A percentile compares a stretch with the other conserved stretches of the same genome.
Conservation (phyloP, 352 stramenopile species). For the Pythium phragmitis region DNA sequence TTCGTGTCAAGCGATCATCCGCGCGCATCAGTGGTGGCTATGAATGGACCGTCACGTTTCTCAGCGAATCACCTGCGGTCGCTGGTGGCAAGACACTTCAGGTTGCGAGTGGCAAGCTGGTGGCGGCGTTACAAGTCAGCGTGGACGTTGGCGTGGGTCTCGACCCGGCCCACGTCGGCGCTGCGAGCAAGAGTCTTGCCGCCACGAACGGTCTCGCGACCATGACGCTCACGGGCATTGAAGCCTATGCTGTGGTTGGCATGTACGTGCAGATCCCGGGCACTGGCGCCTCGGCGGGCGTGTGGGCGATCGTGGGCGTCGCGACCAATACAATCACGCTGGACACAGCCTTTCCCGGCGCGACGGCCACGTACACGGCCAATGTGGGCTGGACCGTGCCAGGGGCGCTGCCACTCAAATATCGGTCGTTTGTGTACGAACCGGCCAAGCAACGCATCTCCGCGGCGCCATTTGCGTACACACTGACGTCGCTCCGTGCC, state of each 20-base stretch:
- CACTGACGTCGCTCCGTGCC: slow-evolving; percentile 61
- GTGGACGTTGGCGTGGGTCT: slow-evolving; percentile 45
- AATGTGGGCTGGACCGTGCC: slow-evolving; percentile 67
- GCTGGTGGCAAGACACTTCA: slow-evolving; percentile 39
- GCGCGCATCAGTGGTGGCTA: slow-evolving; percentile 43
- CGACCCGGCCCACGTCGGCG: slow-evolving; percentile 47
- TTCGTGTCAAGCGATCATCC: slow-evolving; percentile 73
- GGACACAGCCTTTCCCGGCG: slow-evolving; percentile 38
- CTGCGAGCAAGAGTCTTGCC: slow-evolving; percentile 31
- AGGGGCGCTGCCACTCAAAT: slow-evolving; percentile 49
- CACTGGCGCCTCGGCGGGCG: slow-evolving; percentile 30
- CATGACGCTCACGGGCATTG: slow-evolving; percentile 44
- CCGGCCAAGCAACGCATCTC: slow-evolving; percentile 8
- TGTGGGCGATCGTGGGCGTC: slow-evolving; percentile 51
- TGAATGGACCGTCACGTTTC: slow-evolving; percentile 80
- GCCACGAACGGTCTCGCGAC: slow-evolving; percentile 31
- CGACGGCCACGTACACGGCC: slow-evolving; percentile 36
- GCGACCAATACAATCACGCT: slow-evolving; percentile 55
- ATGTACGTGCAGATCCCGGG: slow-evolving; percentile 59
- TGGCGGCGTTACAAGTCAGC: slow-evolving; percentile 26
- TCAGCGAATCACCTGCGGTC: slow-evolving; percentile 47
- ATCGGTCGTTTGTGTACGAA: slow-evolving; percentile 43
- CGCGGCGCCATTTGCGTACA: slow-evolving; percentile 38
- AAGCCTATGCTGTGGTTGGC: slow-evolving; percentile 35
- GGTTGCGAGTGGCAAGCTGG: slow-evolving; percentile 39